These are phyloP conservation scores for Hymenoscyphus repandus DNA, from an alignment of 2,329 filamentous ascomycete species.

Conservation along the genomic window DNA sequence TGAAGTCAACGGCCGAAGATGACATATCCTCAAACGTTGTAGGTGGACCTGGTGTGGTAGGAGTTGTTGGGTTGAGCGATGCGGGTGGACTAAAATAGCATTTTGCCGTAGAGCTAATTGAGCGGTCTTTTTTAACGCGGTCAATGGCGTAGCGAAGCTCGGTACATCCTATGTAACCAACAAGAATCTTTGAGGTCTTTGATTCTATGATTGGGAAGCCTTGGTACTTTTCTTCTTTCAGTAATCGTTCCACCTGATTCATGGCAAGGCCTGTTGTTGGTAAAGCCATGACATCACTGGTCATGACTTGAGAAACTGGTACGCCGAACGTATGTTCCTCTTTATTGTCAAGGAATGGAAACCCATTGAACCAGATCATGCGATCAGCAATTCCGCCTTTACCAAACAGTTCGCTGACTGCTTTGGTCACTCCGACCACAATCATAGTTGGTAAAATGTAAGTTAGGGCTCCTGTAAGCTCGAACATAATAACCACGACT, in stretches of 20 bases:
- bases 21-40: slow-evolving; percentile 57
- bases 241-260: slow-evolving; percentile 68
- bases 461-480: slow-evolving; percentile 91
- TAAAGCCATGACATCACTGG: slow-evolving; percentile 65
- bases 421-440: slow-evolving; percentile 94
- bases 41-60: slow-evolving; percentile 34
- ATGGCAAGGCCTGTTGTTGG: slow-evolving; percentile 70
- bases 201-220: slow-evolving; percentile 91
- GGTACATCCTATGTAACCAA: slow-evolving; percentile 89
- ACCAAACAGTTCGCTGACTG: slow-evolving; percentile 84
- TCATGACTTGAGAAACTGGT: slow-evolving; percentile 88
- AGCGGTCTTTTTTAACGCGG: slow-evolving; percentile 63
- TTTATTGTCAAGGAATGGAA: slow-evolving; percentile 94
- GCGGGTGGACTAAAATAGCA: slow-evolving; percentile 66
- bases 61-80: slow-evolving; percentile 25
- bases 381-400: slow-evolving; percentile 95
- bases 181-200: slow-evolving; percentile 59
- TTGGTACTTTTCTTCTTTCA: slow-evolving; percentile 77
- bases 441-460: slow-evolving; percentile 99
- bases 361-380: slow-evolving; percentile 98
- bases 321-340: slow-evolving; percentile 97
- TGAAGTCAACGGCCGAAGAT: slow-evolving; percentile 67
- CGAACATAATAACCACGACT: slow-evolving; percentile 99
- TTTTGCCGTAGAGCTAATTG: slow-evolving; percentile 60
- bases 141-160: slow-evolving; percentile 90